Base-by-base conservation (phyloP, 495 filamentous ascomycete genomes). In the Xylaria longipes region DNA sequence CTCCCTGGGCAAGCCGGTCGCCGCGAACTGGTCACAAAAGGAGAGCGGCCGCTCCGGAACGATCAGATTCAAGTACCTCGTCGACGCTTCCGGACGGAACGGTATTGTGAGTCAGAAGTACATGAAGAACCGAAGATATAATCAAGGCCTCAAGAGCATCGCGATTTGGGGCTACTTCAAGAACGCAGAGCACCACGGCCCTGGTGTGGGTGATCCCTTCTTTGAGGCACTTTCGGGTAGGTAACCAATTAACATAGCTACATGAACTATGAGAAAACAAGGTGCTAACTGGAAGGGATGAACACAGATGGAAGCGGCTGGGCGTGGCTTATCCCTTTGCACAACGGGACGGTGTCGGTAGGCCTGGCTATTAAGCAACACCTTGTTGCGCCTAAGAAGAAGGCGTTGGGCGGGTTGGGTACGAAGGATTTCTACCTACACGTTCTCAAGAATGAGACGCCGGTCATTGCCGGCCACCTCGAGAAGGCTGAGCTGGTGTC, bases 111-210 rank as follows among this genome's bases (percentile, higher is more conserved):
- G 65, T 35, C 84, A 83, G n/a, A 83, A 82, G 69, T 82, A 85
- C 71, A 45, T 84, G 63, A 85, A 85, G 70, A 85, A 85, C 73
- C 79, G 83, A 1, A 73, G 70, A 5, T 80, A 66, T 73, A 85
- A 84, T 72, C 56, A 81, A 43, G 74, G 73, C 4, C 74, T 85
- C 37, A 83, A 82, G 71, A 85, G 85, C 61, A 65, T 85, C 17
- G 84, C 84, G 33, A 81, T 69, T 69, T 86, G 84, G 84, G 78
- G 73, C 1, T 86, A 86, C 74, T 86, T 79, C 79, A 79, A 76
- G 37, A 79, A 74, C 14, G 77, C 69, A 37, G 71, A 65, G 3
- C 25, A 45, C 9, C 83, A 81, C 48, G 78, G 54, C 11, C 22
- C 33, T 12, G 83, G 82, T 29, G 79, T 81, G 54, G 72, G 73